Conservation (phyloP, 139 green algal genomes). For the Coccomyxa sp. region DNA sequence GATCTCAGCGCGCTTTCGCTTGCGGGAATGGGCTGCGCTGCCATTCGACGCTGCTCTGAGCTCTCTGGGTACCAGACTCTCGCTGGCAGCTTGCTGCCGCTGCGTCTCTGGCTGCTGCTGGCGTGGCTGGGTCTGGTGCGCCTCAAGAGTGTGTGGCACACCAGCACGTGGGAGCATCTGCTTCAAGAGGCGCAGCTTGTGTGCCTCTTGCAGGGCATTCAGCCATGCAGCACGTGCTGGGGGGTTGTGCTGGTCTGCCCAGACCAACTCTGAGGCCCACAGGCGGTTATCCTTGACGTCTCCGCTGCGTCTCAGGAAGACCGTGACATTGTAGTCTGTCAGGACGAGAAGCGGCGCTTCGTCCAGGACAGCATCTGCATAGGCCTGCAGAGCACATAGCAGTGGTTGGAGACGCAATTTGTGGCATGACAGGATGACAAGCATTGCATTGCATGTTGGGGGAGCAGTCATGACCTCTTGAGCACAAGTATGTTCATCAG, state of each 20-base stretch:
- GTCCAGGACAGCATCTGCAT: not conserved
- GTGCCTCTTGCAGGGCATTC: not conserved
- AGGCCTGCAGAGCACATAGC: not conserved
- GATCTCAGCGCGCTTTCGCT: no score
- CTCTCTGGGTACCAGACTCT: no score
- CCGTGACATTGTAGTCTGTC: not conserved
- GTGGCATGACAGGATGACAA: not conserved
- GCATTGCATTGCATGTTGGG: not conserved
- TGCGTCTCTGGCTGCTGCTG: not conserved
- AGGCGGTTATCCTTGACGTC: not conserved
- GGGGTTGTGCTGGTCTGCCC: not conserved
- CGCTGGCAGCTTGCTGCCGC: not conserved
- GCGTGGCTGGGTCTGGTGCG: not conserved
- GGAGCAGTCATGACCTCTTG: no score
- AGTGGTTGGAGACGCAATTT: not conserved
- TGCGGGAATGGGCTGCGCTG: no score
- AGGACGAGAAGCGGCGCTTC: not conserved
- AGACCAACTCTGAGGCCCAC: not conserved
- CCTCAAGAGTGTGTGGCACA: not conserved
- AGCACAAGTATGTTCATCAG: no score
- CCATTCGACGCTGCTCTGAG: no score
- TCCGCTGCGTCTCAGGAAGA: not conserved
- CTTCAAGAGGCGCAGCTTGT: not conserved
- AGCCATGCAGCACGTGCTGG: not conserved
- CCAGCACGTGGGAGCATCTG: not conserved